Base-by-base conservation (phyloP, 2,329 filamentous ascomycete genomes). In the Diaporthe sp. region DNA sequence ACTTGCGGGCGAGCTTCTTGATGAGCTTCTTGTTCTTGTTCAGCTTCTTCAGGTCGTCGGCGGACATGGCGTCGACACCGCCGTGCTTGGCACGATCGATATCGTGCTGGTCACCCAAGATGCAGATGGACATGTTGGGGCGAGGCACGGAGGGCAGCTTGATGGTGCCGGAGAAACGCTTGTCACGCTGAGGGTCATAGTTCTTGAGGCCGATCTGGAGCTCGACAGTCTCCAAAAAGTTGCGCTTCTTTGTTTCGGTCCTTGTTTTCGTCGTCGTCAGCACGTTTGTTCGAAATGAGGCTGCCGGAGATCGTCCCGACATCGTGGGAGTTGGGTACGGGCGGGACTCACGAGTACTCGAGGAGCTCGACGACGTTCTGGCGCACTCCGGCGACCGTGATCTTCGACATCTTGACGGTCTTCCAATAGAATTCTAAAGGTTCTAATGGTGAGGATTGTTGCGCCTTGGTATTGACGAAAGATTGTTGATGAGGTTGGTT, bases 21-120 rank as follows among this genome's bases (percentile, higher is more conserved):
- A 99, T 98, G 85, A 98, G 94, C 94, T 99, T 99, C 95, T 99
- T 98, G 95, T 99, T 99, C 95, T 99, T 99, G 94, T 99, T 99
- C 82, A 99, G 95, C 94, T 99, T 99, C 95, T 99, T 99, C 90
- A 99, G 90, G 89, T 99, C 97, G 85, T 99, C 97, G 81, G 95
- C 89, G 85, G 95, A 98, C 97, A 98, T 98, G 90, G 96, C 95
- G 86, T 99, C 97, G 82, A 98, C 92, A 87, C 95, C 96, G 85
- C 95, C 94, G 92, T 99, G 97, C 94, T 99, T 99, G 86, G 97
- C 96, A 92, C 97, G 96, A 88, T 99, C 97, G 86, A 99, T 97
- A 92, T 99, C 97, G 92, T 98, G 96, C 93, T 92, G 90, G 88
- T 92, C 90, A 90, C 90, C 90, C 76, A 92, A 87, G 83, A 92